Conservation (phyloP, 83 land plant genomes). For the Larix sibirica region DNA sequence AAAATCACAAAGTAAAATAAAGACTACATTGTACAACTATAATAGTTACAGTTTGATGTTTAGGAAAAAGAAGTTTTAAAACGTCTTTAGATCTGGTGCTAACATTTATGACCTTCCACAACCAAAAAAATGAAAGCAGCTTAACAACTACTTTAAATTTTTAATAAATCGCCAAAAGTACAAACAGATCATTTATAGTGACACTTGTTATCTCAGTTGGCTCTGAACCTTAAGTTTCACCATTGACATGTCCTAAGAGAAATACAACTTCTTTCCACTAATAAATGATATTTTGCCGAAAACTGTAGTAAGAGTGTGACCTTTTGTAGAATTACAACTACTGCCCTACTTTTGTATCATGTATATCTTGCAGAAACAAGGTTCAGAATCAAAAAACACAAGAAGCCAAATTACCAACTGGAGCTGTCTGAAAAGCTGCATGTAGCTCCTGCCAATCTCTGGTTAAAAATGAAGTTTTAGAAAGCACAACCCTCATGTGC, state of each 20-base stretch:
- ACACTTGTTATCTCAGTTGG: background rate
- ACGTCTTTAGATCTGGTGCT: background rate
- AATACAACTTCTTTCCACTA: background rate
- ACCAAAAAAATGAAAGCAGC: too few species aligned
- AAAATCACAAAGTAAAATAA: background rate
- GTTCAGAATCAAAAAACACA: background rate
- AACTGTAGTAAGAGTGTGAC: too few species aligned
- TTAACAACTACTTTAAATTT: background rate
- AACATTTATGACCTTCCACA: background rate
- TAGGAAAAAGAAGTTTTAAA: background rate
- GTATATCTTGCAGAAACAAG: too few species aligned
- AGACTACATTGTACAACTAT: background rate
- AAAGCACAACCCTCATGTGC: slow-evolving; percentile 72
- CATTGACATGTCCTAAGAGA: background rate
- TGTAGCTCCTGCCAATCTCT: slow-evolving; percentile 79
- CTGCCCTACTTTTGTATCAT: too few species aligned
- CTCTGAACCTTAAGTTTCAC: background rate
- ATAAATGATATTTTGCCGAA: too few species aligned
- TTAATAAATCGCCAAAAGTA: background rate
- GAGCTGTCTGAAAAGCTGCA: slow-evolving; percentile 43
- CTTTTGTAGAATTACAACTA: too few species aligned
- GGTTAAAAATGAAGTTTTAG: slow-evolving; percentile 43
- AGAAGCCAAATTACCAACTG: slow-evolving; percentile 30
- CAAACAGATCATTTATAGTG: background rate
- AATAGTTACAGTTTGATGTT: background rate